Evolutionary conservation across 768 basidiomycete species (phyloP), one percentile per base, ranked within the genome.

Genomic region (Cystobasidium onofrii): DNA sequence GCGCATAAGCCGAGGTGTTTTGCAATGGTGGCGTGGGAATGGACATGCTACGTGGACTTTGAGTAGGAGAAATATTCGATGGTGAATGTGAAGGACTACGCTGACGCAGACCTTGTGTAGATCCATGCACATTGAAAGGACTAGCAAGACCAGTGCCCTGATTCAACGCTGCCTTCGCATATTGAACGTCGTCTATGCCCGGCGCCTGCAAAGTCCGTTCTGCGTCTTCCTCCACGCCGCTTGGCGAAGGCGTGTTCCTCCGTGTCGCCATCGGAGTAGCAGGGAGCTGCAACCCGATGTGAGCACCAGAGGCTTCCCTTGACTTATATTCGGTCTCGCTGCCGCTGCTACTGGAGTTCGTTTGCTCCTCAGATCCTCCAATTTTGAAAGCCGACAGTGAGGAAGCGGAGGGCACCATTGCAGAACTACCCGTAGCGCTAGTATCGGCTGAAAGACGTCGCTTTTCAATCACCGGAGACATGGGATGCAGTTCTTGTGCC

Each of bases 401-500:
- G 25, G 23, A 31, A 20, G 9, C 39, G 15, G 18, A 20, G 15
- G 20, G 41, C 20, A 18, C 50, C 39, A 25, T 33, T 27, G 34
- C 34, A 31, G 23, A 41, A 12, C 33, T 36, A 52, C 20, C 41
- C 27, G 18, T 7, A 1, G 50, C 18, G 39, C 50, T 52, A 9
- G 65, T 2, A 62, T 67, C 52, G 15, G 43, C 41, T n/a, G 73
- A 63, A 9, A 25, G 43, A n/a, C 43, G 61, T 60, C 73, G 43
- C 63, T 64, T 64, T 23, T 41, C 43, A 23, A 41, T 50, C 12
- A 69, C 55, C 31, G 67, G 34, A 25, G 52, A 60, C 20, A 74
- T 17, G 18, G 75, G 80, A 63, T 83, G 79, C n/a, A 84, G 74
- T 29, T 83, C 83, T n/a, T 81, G 77, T 0, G 83, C 83, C 39